A percentile compares a stretch with the other conserved stretches of the same genome.
phyloP scores from a whole-genome alignment of 1,284 basidiomycete genomes.

The Gymnopus androsaceus region DNA sequence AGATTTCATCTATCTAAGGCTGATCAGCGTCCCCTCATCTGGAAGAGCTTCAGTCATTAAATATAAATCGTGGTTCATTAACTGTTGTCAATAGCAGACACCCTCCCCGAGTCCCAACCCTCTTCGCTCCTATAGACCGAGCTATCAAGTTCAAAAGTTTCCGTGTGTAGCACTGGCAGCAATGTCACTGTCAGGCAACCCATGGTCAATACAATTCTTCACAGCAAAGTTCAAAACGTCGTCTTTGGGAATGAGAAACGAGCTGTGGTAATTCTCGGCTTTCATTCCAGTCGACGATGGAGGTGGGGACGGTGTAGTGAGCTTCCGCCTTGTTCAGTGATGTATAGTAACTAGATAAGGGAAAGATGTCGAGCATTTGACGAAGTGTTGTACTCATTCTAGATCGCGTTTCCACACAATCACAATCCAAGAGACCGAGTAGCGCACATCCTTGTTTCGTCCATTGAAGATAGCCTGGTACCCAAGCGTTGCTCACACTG shows the following conservation, averaged over 20 bases:
- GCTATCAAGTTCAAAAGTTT: conserved; percentile 56
- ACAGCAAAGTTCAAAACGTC: conserved; percentile 40
- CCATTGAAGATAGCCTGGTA: no score
- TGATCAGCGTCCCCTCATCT: conserved; percentile 50
- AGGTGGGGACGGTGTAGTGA: no score
- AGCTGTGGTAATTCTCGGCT: conserved; percentile 50
- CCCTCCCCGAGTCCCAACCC: conserved; percentile 65
- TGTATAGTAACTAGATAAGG: no score
- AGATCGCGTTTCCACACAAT: no score
- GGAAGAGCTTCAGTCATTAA: conserved; percentile 40
- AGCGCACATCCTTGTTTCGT: no score
- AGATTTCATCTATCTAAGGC: conserved; percentile 47
- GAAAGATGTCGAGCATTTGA: no score
- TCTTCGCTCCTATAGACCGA: conserved; percentile 48
- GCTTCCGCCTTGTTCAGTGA: no score
- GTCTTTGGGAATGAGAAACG: conserved; percentile 43
- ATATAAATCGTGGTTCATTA: not conserved
- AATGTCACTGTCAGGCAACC: conserved; percentile 55
- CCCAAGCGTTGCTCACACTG: no score
- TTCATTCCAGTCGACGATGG: not conserved
- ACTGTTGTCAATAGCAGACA: not conserved
- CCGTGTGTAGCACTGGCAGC: conserved; percentile 58
- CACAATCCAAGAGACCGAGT: no score
- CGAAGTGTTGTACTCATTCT: no score
- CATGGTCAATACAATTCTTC: conserved; percentile 42